Base-by-base conservation (phyloP, 768 basidiomycete genomes). In the Candolleomyces eurysporus region DNA sequence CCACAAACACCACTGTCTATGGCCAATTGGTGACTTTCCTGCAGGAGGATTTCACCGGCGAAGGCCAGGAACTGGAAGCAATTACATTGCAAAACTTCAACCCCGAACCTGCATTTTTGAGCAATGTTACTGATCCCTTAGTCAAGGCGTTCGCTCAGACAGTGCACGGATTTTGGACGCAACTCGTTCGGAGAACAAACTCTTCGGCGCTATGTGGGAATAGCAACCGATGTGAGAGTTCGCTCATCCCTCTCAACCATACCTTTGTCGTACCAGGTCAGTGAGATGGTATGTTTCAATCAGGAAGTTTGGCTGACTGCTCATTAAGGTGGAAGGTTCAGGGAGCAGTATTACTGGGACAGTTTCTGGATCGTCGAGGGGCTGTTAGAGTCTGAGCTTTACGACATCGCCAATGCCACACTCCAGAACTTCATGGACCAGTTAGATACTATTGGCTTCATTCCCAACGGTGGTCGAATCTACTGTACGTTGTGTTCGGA, bases 401-500 rank as follows among this genome's bases (percentile, higher is more conserved):
- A 84, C 66, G 78, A 79, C 58, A 80, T 91, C 57, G 90, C 83
- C 60, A 91, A 91, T 63, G 84, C 79, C 13, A 91, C 94, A 0
- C 76, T 97, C 39, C 86, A 92, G 64, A 96, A 97, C 76, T 97
- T 98, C 69, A 95, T 97, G 94, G 95, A 98, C 68, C 88, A 96
- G 70, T 78, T 98, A 48, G 85, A 90, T 46, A 69, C 71, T 22
- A 85, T 91, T 67, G 96, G 95, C 0, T 98, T 97, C 76, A 89
- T 98, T 63, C 96, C 96, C 1, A 98, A 97, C 67, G 96, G 96
- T 7, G 95, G 94, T 3, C 82, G 94, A 11, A 93, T 91, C 55
- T 97, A 97, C 69, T 97, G 89, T 89, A 67, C 53, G 73, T 59
- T 71, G 19, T 22, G 32, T 48, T 26, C 4, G 21, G 21, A 52